Evolutionary conservation across 1,284 basidiomycete genomes (phyloP).

Genomic region (Flammula alnicola): DNA sequence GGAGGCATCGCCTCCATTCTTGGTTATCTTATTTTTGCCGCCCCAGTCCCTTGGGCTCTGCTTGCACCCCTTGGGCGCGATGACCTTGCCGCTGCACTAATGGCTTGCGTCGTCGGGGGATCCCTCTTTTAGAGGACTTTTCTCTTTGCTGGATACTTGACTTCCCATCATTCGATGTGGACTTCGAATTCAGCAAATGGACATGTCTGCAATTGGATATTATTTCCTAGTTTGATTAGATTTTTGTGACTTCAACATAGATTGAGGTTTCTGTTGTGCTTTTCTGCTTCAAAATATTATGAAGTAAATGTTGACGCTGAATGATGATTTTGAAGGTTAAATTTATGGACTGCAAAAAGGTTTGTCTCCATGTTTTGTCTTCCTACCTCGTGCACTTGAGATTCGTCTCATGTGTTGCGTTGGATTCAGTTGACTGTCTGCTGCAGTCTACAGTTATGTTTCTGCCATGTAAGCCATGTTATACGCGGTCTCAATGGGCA

Average conservation of each 20-base stretch:
- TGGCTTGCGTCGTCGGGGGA: constrained; percentile 52
- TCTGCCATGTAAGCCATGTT: too few relatives aligned
- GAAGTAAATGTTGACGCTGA: neutral
- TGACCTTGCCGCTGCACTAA: constrained; percentile 51
- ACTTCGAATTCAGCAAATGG: constrained; percentile 17
- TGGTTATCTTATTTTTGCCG: too few relatives aligned
- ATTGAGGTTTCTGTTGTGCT: neutral
- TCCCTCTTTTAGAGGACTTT: constrained; percentile 31
- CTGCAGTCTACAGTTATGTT: too few relatives aligned
- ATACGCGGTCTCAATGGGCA: too few relatives aligned
- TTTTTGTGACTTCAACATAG: neutral
- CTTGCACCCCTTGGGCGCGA: constrained; percentile 48
- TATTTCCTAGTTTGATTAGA: neutral
- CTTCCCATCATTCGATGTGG: constrained; percentile 11
- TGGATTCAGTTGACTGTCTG: too few relatives aligned
- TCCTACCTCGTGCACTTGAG: too few relatives aligned
- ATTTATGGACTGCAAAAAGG: too few relatives aligned
- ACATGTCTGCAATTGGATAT: too few relatives aligned
- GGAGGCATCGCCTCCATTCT: too few relatives aligned
- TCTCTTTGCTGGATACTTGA: constrained; percentile 32
- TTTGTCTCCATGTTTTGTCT: too few relatives aligned
- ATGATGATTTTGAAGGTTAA: too few relatives aligned
- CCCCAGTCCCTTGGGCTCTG: constrained; percentile 49
- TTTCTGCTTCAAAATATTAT: neutral
- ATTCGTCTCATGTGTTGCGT: too few relatives aligned